These are phyloP conservation scores for Kwoniella heveanensis DNA, from an alignment of 768 basidiomycete species.

Conservation along the genomic window DNA sequence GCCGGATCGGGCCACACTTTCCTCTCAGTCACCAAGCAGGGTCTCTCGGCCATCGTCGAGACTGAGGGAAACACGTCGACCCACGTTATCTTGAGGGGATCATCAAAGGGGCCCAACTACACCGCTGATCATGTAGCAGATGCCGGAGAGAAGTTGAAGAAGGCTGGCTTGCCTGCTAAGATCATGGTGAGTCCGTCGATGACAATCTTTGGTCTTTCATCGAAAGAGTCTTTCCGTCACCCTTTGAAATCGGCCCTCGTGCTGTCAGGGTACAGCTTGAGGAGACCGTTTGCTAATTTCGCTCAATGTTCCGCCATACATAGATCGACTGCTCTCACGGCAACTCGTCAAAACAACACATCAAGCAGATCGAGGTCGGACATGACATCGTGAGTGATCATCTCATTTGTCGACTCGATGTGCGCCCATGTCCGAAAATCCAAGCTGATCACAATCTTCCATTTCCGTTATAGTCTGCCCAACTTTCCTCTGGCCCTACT, in stretches of 20 bases:
- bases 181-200: conserved; percentile 71
- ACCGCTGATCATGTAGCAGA: conserved; percentile 74
- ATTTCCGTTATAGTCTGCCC: conserved; percentile 63
- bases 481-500: conserved; percentile 64
- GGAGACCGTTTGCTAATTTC: no score
- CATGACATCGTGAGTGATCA: conserved; percentile 25
- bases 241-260: no score
- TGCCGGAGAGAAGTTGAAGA: conserved; percentile 71
- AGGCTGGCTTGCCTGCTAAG: conserved; percentile 74
- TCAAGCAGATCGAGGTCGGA: conserved; percentile 74
- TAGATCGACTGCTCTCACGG: conserved; percentile 67
- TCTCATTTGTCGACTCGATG: conserved; percentile 59
- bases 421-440: not conserved
- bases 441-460: conserved; percentile 54
- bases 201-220: not conserved
- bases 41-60: conserved; percentile 71
- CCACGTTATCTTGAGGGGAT: conserved; percentile 92
- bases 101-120: conserved; percentile 86
- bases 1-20: conserved; percentile 90
- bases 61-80: conserved; percentile 89
- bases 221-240: no score
- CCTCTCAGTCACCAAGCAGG: conserved; percentile 95
- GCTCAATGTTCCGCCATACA: not conserved
- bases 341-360: conserved; percentile 93
- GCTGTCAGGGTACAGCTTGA: no score